These are phyloP conservation scores for Flaveria brownii DNA, from an alignment of 129 eudicot genomes.

Conservation along the genomic window DNA sequence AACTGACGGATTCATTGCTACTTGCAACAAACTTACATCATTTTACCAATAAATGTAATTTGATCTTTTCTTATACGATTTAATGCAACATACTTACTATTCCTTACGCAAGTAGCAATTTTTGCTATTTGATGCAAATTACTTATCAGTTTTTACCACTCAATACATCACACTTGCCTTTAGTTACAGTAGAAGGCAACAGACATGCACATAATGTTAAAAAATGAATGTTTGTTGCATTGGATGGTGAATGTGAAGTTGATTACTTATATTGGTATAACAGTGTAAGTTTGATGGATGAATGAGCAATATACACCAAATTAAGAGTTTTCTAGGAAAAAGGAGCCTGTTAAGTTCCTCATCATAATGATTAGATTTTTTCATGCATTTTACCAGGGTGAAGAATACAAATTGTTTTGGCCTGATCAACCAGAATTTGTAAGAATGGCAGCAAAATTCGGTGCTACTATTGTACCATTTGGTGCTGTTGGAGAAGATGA, in stretches of 20 bases:
- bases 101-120: not conserved
- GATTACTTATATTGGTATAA: not conserved
- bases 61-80: not conserved
- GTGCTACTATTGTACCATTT: constrained; percentile 78
- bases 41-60: not conserved
- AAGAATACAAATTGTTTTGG: constrained; percentile 66
- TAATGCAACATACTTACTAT: not conserved
- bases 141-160: not conserved
- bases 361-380: not conserved
- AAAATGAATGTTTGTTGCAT: not conserved
- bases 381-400: constrained; percentile 46
- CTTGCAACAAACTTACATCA: not conserved
- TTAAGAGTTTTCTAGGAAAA: not conserved
- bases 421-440: constrained; percentile 84
- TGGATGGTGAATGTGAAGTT: not conserved
- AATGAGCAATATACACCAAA: not conserved
- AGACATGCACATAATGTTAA: not conserved
- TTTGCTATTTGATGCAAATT: not conserved
- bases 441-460: constrained; percentile 69
- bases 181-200: not conserved
- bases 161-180: not conserved
- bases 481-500: constrained; percentile 84
- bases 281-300: not conserved
- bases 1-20: not conserved
- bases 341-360: not conserved